Base-by-base conservation (phyloP, 805 yeast genomes). In the Schizosaccharomyces lindneri region DNA sequence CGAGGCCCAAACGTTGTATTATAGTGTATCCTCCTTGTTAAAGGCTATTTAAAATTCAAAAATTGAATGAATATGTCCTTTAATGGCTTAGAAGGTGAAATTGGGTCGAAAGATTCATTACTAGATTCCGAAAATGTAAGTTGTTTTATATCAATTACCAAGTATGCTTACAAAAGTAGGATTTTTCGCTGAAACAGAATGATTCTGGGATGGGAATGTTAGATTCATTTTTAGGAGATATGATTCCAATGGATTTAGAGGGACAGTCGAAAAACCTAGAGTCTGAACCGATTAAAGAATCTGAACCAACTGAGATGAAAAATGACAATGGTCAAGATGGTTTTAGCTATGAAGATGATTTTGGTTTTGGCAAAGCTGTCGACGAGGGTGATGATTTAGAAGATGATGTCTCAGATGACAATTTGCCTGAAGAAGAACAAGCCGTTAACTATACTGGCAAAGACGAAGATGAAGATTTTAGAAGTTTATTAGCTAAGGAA, bases 401-500 rank as follows among this genome's bases (percentile, higher is more conserved):
- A 32, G 59, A 57, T 24, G 59, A 57, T 24, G 61, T 57, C 4
- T 19, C 46, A 29, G 60, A 57, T 57, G 60, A 57, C 46, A 41
- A 57, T 31, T 27, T 39, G 46, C 48, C 43, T 5, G 60, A 57
- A 11, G 60, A 57, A 57, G 48, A 57, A 17, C 60, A 27, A 19
- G 39, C 43, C 15, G 59, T 31, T 2, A 36, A 57, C 27, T 21
- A 24, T 6, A 48, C 17, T 41, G 55, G 39, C 9, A n/a, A 43
- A 21, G 29, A 41, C 13, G 55, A 24, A 19, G 61, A 46, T 59
- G 61, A 62, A 15, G 65, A 60, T 70, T 72, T 70, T 61, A 72
- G 72, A 9, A 73, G 69, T 13, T 43, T 60, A n/a, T 72, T 67
- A 29, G 73, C 68, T 3, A 72, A 67, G 31, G 67, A 65, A 0